These are phyloP conservation scores for Moniliophthora roreri DNA, from an alignment of 1,284 basidiomycete genomes.

Conservation along the genomic window DNA sequence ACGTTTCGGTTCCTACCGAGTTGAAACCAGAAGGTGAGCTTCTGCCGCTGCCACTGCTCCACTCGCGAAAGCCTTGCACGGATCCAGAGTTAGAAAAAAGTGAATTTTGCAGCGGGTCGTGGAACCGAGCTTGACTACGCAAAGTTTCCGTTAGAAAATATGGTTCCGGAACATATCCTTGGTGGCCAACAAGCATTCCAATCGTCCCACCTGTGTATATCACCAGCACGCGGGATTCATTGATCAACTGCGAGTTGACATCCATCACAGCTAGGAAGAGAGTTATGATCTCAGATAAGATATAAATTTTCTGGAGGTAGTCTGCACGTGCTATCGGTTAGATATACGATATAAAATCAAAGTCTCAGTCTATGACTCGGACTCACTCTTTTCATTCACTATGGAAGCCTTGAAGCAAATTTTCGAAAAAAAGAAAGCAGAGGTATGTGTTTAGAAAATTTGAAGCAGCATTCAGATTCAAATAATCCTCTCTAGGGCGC, in stretches of 20 bases:
- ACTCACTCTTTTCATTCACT: constrained; percentile 16
- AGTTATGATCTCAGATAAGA: too few species aligned
- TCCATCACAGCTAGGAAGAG: background rate
- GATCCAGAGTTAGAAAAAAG: constrained; percentile 73
- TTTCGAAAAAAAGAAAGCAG: constrained; percentile 69
- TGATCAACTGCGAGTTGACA: constrained; percentile 36
- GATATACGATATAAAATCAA: constrained; percentile 8
- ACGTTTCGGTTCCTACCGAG: constrained; percentile 13
- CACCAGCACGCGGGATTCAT: constrained; percentile 79
- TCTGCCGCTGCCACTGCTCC: constrained; percentile 57
- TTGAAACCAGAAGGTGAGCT: constrained; percentile 41
- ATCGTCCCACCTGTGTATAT: constrained; percentile 87
- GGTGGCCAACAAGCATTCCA: constrained; percentile 79
- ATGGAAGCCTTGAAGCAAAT: constrained; percentile 81
- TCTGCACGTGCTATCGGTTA: constrained; percentile 1
- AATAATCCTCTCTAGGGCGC: constrained; percentile 42
- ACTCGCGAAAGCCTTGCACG: constrained; percentile 72
- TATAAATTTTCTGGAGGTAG: too few species aligned
- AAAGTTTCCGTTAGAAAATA: constrained; percentile 84
- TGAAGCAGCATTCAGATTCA: constrained; percentile 5
- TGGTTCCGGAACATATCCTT: constrained; percentile 87
- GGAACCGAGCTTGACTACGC: constrained; percentile 78
- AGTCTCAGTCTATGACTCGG: constrained; percentile 12
- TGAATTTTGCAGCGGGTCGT: constrained; percentile 82
- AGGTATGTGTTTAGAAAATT: constrained; percentile 41